Conservation (phyloP, 352 stramenopile genomes). For the Globisporangium camurandrum region DNA sequence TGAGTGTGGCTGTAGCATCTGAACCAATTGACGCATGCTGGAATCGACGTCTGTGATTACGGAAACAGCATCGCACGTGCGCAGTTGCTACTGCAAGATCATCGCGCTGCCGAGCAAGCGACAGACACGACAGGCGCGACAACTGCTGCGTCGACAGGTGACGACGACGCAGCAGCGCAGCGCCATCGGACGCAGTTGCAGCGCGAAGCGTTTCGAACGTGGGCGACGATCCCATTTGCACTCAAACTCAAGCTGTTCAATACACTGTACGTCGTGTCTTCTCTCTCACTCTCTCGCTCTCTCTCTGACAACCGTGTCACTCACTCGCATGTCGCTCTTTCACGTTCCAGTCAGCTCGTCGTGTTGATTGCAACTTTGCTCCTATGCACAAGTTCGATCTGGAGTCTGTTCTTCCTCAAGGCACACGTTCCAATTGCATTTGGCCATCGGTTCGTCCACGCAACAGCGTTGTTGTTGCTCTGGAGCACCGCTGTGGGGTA, state of each 20-base stretch:
- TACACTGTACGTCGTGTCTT: slow-evolving; percentile 50
- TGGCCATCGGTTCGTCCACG: slow-evolving; percentile 67
- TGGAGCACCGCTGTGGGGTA: slow-evolving; percentile 84
- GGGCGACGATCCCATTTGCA: slow-evolving; percentile 27
- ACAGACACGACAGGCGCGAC: no score
- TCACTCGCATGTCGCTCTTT: no score
- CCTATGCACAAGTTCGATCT: slow-evolving; percentile 52
- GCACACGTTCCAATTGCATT: slow-evolving; percentile 70
- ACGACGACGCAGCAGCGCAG: neutral
- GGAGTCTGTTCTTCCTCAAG: slow-evolving; percentile 66
- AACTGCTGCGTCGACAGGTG: neutral
- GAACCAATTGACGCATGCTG: no score
- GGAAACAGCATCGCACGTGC: slow-evolving; percentile 13
- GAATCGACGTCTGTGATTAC: no score
- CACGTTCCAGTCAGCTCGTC: slow-evolving; percentile 57
- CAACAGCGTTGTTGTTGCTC: slow-evolving; percentile 59
- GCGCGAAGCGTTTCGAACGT: slow-evolving; percentile 14
- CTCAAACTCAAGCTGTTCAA: slow-evolving; percentile 69
- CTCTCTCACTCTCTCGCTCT: no score
- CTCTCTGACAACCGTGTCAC: no score
- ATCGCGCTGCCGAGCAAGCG: neutral
- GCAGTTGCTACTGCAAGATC: slow-evolving; percentile 10
- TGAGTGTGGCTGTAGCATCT: neutral
- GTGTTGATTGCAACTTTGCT: slow-evolving; percentile 42
- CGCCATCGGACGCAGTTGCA: slow-evolving; percentile 1